Base-by-base conservation (phyloP, 805 yeast genomes). In the Tetrapisispora taiwanensis region DNA sequence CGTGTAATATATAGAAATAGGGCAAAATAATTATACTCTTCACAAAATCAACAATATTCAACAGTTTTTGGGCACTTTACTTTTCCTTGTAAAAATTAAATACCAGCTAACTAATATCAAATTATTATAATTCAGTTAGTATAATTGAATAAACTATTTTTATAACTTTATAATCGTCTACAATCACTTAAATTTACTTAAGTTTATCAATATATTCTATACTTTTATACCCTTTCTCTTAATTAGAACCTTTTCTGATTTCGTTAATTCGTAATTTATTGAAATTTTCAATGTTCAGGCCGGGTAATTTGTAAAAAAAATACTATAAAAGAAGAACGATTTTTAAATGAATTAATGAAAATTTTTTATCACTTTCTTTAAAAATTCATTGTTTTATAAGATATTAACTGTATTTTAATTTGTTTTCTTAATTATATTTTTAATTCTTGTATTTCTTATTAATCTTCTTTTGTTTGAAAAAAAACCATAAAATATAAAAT, bases 401-500 rank as follows among this genome's bases (percentile, higher is more conserved):
- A 22, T 27, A 22, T 22, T 22, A 22, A 22, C 8, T 22, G 5
- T 6, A 5, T 22, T 6, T 22, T 22, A 22, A 6, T 22, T 22
- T 22, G 8, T 22, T 22, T 8, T 8, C 7, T 27, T n/a, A 9
- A 17, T 22, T 39, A 5, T 17, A 13, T 45, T 43, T 45, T 36
- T 43, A 42, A 20, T n/a, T 46, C 38, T 45, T 43, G 36, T 46
- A 36, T 43, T 39, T 31, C 37, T 39, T 44, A 46, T 51, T 53
- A 19, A 26, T 24, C 24, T 7, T 17, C 7, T 36, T 26, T 13
- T 24, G 19, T 26, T 26, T 17, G 10, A 28, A 24, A 22, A 39
- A 47, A 36, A 47, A 44, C 51, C 46, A 44, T 44, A 46, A 43
- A 48, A 47, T 45, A 49, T 48, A 46, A 9, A n/a, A 49, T 56